phyloP scores from a whole-genome alignment of 768 basidiomycete genomes.

The Lactarius vividus region DNA sequence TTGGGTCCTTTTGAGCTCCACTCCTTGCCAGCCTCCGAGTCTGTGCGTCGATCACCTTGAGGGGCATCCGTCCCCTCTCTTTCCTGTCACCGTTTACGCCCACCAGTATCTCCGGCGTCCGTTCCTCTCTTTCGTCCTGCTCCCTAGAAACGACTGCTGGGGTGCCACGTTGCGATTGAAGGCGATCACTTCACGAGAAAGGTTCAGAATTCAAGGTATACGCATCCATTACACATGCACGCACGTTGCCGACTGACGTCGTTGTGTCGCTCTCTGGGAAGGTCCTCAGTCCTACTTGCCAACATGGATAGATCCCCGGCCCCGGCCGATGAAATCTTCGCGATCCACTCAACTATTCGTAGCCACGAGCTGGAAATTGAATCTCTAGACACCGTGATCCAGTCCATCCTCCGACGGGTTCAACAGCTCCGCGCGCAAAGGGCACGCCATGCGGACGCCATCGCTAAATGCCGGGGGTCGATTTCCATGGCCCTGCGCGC shows the following conservation, averaged over 20 bases:
- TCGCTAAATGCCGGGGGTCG: conserved; percentile 44
- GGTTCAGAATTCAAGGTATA: background rate
- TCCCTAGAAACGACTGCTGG: background rate
- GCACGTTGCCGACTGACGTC: background rate
- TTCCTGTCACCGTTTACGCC: background rate
- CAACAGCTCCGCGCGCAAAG: conserved; percentile 45
- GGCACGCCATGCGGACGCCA: conserved; percentile 41
- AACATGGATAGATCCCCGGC: conserved; percentile 1
- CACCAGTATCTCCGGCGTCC: background rate
- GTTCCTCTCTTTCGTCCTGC: background rate
- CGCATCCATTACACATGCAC: background rate
- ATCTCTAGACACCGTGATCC: conserved; percentile 44
- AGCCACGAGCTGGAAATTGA: conserved; percentile 43
- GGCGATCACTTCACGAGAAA: background rate
- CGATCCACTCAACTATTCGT: conserved; percentile 29
- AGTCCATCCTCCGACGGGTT: conserved; percentile 39
- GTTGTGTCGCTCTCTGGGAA: background rate
- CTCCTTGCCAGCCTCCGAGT: background rate
- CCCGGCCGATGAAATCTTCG: conserved; percentile 27
- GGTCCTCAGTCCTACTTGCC: background rate
- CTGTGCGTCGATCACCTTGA: background rate
- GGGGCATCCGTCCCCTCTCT: background rate
- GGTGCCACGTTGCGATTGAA: background rate
- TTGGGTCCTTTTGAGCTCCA: background rate
- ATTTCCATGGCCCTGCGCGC: conserved; percentile 56